Conservation (phyloP, 495 filamentous ascomycete species). For the Penicillium herquei region DNA sequence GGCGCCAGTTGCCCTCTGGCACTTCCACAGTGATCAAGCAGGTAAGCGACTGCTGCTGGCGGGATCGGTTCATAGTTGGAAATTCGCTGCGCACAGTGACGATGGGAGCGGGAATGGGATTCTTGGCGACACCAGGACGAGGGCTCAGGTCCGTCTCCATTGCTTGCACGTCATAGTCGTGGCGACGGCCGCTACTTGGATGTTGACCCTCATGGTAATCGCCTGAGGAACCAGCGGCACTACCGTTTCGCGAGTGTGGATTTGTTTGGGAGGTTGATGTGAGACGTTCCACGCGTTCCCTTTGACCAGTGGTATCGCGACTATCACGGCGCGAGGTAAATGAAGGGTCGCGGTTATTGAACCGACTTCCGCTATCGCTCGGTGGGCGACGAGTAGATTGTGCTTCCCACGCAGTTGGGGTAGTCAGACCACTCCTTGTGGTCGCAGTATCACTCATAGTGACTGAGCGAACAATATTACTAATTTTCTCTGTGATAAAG, state of each 20-base stretch:
- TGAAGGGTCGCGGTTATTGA: constrained; percentile 15
- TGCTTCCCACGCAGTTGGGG: constrained; percentile 59
- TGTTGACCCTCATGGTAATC: constrained; percentile 69
- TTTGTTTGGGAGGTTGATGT: constrained; percentile 36
- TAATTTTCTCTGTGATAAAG: constrained; percentile 78
- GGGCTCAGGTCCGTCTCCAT: constrained; percentile 88
- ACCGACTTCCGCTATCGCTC: constrained; percentile 47
- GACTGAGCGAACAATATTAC: constrained; percentile 85
- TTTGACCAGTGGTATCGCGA: constrained; percentile 52
- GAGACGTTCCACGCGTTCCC: constrained; percentile 60
- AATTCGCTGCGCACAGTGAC: constrained; percentile 96
- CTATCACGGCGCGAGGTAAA: constrained; percentile 51
- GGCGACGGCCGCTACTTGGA: constrained; percentile 56
- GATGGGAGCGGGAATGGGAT: constrained; percentile 86
- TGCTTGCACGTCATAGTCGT: constrained; percentile 94
- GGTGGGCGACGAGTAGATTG: constrained; percentile 47
- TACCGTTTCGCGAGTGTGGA: constrained; percentile 65
- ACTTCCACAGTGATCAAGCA: constrained; percentile 96
- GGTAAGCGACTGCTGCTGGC: constrained; percentile 92
- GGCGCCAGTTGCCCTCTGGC: constrained; percentile 86
- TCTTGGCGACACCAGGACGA: constrained; percentile 65
- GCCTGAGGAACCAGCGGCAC: constrained; percentile 69
- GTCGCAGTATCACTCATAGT: constrained; percentile 63
- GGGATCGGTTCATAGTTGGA: constrained; percentile 85
- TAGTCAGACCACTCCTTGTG: constrained; percentile 49